These are phyloP conservation scores for Claviceps sp. DNA, from an alignment of 2,329 filamentous ascomycete genomes.

Conservation along the genomic window DNA sequence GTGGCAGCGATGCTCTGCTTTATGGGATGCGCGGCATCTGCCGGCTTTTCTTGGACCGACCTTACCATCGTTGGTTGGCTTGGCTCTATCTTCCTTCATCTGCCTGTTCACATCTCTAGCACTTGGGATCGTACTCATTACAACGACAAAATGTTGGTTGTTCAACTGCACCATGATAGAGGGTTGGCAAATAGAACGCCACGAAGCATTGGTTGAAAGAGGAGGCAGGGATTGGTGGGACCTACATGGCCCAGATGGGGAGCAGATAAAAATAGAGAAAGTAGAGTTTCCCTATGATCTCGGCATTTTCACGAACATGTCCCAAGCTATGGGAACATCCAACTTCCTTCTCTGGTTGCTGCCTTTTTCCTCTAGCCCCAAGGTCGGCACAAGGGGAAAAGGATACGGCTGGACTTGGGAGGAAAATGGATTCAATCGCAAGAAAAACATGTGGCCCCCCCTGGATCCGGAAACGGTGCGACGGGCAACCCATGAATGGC, in stretches of 20 bases:
- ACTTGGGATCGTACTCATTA: slow-evolving; percentile 51
- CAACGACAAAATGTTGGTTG: slow-evolving; percentile 45
- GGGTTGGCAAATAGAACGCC: slow-evolving; percentile 57
- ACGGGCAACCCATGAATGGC: slow-evolving; percentile 25
- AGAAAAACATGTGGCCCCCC: slow-evolving; percentile 47
- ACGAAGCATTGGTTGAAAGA: slow-evolving; percentile 41
- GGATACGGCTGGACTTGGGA: slow-evolving; percentile 49
- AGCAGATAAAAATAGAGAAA: slow-evolving; percentile 37
- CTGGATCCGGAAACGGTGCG: slow-evolving; percentile 47
- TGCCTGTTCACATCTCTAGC: slow-evolving; percentile 47
- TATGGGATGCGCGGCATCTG: slow-evolving; percentile 54
- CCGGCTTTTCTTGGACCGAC: slow-evolving; percentile 64
- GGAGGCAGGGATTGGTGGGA: slow-evolving; percentile 33
- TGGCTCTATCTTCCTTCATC: slow-evolving; percentile 46
- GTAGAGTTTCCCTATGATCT: slow-evolving; percentile 77
- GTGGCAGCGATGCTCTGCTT: slow-evolving; percentile 38
- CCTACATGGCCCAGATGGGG: slow-evolving; percentile 20
- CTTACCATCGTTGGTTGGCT: slow-evolving; percentile 40
- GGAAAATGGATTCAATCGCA: slow-evolving; percentile 65
- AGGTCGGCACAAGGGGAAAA: slow-evolving; percentile 22
- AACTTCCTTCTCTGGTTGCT: slow-evolving; percentile 57
- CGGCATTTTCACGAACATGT: slow-evolving; percentile 60
- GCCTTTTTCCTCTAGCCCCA: slow-evolving; percentile 45
- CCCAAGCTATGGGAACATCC: slow-evolving; percentile 58
- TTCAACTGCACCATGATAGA: slow-evolving; percentile 74